Percentiles rank a stretch among this genome's conserved stretches.
These are phyloP conservation scores for Cornus florida DNA, from an alignment of 148 eudicot genomes.

Conservation along the genomic window DNA sequence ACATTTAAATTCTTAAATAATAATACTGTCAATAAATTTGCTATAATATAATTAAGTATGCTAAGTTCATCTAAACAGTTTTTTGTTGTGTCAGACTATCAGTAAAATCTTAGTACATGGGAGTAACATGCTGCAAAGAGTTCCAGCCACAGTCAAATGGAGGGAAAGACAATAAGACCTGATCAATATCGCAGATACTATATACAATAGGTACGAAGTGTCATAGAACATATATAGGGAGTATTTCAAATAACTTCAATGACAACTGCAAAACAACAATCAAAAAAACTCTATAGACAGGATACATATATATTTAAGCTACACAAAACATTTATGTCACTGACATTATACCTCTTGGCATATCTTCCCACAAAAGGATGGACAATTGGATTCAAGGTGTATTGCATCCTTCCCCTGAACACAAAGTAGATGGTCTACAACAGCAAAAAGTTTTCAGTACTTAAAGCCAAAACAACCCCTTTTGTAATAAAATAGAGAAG, in stretches of 20 bases:
- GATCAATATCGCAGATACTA: not conserved
- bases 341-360: constrained; percentile 65
- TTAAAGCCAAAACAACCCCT: constrained; percentile 18
- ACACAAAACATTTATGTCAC: not conserved
- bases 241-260: not conserved
- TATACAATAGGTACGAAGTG: not conserved
- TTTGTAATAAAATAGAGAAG: constrained; percentile 10
- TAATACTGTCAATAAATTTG: not conserved
- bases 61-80: not conserved
- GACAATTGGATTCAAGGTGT: constrained; percentile 20
- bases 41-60: not conserved
- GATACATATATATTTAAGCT: not conserved
- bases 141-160: not conserved
- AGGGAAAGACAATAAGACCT: not conserved
- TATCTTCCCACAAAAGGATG: constrained; percentile 60
- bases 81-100: not conserved
- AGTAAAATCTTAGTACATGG: not conserved
- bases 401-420: constrained; percentile 29
- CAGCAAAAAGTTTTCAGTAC: not conserved
- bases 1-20: not conserved
- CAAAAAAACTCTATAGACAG: too few relatives aligned
- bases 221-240: not conserved
- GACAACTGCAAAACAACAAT: constrained; percentile 7
- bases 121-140: constrained; percentile 4
- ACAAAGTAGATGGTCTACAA: constrained; percentile 71